A percentile compares a stretch with the other conserved stretches of the same genome.
These are phyloP conservation scores for Mucor circinelloides DNA, from an alignment of 371 early-diverging fungal genomes.

Conservation along the genomic window DNA sequence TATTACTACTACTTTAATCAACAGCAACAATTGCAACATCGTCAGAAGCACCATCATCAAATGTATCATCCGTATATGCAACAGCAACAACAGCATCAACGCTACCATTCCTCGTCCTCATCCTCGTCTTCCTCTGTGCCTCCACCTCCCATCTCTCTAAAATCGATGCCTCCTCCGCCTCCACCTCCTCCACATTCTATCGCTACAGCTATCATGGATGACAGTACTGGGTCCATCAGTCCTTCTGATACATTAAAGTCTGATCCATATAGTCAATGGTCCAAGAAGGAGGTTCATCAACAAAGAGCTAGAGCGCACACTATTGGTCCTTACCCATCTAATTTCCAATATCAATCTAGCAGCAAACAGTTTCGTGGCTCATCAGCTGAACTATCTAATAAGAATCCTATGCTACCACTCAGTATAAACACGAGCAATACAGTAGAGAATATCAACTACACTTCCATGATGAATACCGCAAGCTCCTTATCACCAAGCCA, in stretches of 20 bases:
- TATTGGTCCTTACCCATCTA: slow-evolving; percentile 16
- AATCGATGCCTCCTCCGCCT: slow-evolving; percentile 21
- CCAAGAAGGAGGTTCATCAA: slow-evolving; percentile 11
- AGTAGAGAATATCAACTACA: not conserved
- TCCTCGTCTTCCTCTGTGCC: slow-evolving; percentile 11
- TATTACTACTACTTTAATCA: slow-evolving; percentile 36
- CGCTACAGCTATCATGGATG: not conserved
- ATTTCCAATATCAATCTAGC: not conserved
- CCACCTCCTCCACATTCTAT: slow-evolving; percentile 16
- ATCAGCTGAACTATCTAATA: not conserved
- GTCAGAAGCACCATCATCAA: slow-evolving; percentile 4
- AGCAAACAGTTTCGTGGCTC: not conserved
- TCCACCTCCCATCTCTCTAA: slow-evolving; percentile 16
- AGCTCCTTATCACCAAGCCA: not conserved
- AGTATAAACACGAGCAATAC: not conserved
- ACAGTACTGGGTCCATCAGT: not conserved
- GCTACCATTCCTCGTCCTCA: not conserved
- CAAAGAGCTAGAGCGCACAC: slow-evolving; percentile 23
- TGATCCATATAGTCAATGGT: slow-evolving; percentile 1
- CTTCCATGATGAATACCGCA: not conserved
- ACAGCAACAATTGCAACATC: slow-evolving; percentile 24
- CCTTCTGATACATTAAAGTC: slow-evolving; percentile 11
- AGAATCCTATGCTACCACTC: not conserved
- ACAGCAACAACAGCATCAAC: not conserved
- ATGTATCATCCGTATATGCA: slow-evolving; percentile 3